phyloP scores from a whole-genome alignment of 1,284 basidiomycete genomes.

The Tremellales sp. region DNA sequence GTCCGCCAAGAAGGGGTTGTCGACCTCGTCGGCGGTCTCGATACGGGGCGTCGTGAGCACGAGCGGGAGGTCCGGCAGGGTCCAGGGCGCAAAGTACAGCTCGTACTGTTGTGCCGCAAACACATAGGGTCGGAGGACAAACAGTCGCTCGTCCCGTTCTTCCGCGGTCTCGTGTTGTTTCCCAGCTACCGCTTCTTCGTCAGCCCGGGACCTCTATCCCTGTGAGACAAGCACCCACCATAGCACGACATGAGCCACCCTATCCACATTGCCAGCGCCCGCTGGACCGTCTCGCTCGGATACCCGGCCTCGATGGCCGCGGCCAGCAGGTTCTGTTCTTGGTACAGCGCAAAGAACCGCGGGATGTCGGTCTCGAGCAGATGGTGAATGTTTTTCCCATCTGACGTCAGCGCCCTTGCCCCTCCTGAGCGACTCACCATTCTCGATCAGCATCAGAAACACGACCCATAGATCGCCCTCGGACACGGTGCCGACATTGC shows the following conservation, averaged over 20 bases:
- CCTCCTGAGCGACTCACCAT: slow-evolving; percentile 45
- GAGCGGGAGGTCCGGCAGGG: slow-evolving; percentile 45
- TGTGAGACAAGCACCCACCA: slow-evolving; percentile 23
- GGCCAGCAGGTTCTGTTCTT: slow-evolving; percentile 42
- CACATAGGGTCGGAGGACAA: slow-evolving; percentile 54
- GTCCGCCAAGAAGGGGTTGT: slow-evolving; percentile 50
- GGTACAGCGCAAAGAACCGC: slow-evolving; percentile 36
- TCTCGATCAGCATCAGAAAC: slow-evolving; percentile 66
- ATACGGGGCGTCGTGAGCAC: slow-evolving; percentile 25
- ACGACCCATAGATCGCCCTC: slow-evolving; percentile 55
- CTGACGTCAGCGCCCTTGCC: slow-evolving; percentile 18
- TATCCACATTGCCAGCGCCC: slow-evolving; percentile 51
- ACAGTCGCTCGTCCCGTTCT: slow-evolving; percentile 44
- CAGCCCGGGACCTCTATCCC: background rate
- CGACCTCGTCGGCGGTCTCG: slow-evolving; percentile 16
- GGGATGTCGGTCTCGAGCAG: slow-evolving; percentile 47
- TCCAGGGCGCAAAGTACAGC: slow-evolving; percentile 54
- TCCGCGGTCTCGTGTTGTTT: slow-evolving; percentile 19
- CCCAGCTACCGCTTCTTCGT: background rate
- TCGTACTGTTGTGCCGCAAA: slow-evolving; percentile 54
- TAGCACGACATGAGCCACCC: slow-evolving; percentile 48
- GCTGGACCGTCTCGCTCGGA: slow-evolving; percentile 44
- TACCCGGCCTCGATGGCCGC: slow-evolving; percentile 43
- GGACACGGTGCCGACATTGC: slow-evolving; percentile 22
- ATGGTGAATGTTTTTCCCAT: slow-evolving; percentile 65